These are phyloP conservation scores for Petasospora fabianii DNA, from an alignment of 1,139 yeast genomes.

Conservation along the genomic window DNA sequence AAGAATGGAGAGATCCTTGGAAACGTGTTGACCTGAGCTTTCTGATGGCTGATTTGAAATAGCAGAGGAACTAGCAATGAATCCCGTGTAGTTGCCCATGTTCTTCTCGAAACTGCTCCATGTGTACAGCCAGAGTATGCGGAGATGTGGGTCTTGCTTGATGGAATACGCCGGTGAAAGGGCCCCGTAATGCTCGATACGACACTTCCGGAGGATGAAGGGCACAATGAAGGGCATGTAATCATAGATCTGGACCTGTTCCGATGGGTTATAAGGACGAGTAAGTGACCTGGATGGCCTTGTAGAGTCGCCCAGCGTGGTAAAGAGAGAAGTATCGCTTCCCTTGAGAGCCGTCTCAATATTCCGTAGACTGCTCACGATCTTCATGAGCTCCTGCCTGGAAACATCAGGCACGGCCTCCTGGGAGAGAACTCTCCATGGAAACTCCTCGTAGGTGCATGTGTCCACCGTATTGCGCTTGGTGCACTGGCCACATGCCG, in stretches of 20 bases:
- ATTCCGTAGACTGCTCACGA: constrained; percentile 35
- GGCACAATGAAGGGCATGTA: constrained; percentile 28
- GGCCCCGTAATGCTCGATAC: constrained; percentile 34
- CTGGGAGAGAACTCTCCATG: constrained; percentile 6
- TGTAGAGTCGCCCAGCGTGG: too few species aligned
- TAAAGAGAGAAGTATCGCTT: too few species aligned
- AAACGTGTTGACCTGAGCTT: background rate
- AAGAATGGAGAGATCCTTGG: background rate
- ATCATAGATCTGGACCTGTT: constrained; percentile 14
- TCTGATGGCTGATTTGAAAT: too few species aligned
- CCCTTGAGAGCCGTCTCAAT: background rate
- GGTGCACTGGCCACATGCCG: constrained; percentile 59
- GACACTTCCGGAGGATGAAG: constrained; percentile 22
- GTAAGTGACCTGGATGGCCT: too few species aligned
- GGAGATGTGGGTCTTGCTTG: constrained; percentile 34
- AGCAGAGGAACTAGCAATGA: too few species aligned
- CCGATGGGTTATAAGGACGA: constrained; percentile 11
- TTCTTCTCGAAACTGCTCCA: constrained; percentile 17
- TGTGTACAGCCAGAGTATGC: constrained; percentile 25
- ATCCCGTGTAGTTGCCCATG: too few species aligned
- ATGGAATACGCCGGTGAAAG: constrained; percentile 36
- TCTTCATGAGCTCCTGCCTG: background rate
- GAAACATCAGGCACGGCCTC: background rate
- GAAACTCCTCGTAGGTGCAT: constrained; percentile 50
- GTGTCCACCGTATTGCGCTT: constrained; percentile 57